A percentile compares a stretch with the other conserved stretches of the same genome.
Conservation (phyloP, 768 basidiomycete species). For the Tricholoma matsutake region DNA sequence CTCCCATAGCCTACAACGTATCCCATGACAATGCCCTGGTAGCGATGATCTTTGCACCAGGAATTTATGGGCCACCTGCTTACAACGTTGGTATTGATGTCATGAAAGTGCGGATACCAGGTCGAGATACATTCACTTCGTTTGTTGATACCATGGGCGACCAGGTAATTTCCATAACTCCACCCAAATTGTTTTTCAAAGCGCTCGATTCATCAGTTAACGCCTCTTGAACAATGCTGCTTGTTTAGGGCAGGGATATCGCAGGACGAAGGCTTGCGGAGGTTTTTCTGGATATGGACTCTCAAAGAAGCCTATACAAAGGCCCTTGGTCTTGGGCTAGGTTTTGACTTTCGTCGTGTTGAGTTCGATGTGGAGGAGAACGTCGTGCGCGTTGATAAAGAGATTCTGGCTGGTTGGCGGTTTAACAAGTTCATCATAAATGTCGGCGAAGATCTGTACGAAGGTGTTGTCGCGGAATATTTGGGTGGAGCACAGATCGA, state of each 20-base stretch:
- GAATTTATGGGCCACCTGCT: slow-evolving; percentile 42
- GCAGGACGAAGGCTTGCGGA: slow-evolving; percentile 48
- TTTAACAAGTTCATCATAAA: slow-evolving; percentile 60
- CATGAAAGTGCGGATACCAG: slow-evolving; percentile 71
- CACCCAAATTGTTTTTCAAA: not conserved
- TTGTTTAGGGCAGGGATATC: slow-evolving; percentile 36
- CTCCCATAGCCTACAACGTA: slow-evolving; percentile 75
- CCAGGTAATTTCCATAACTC: slow-evolving; percentile 42
- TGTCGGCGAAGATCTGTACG: slow-evolving; percentile 51
- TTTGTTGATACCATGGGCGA: slow-evolving; percentile 66
- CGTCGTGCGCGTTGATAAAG: slow-evolving; percentile 57
- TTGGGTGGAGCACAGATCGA: slow-evolving; percentile 40
- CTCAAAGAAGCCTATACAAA: slow-evolving; percentile 92
- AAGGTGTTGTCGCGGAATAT: slow-evolving; percentile 65
- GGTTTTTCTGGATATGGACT: slow-evolving; percentile 86
- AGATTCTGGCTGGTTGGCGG: slow-evolving; percentile 57
- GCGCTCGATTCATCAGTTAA: slow-evolving; percentile 33
- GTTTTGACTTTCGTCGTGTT: slow-evolving; percentile 77
- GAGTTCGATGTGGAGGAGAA: slow-evolving; percentile 60
- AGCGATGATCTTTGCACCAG: slow-evolving; percentile 59
- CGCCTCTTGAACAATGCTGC: slow-evolving; percentile 37
- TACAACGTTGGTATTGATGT: slow-evolving; percentile 76
- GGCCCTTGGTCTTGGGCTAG: slow-evolving; percentile 77
- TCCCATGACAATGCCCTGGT: slow-evolving; percentile 77
- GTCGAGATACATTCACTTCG: slow-evolving; percentile 49